These are phyloP conservation scores for Limonomyces culmigenus DNA, from an alignment of 1,284 basidiomycete genomes.

Conservation along the genomic window DNA sequence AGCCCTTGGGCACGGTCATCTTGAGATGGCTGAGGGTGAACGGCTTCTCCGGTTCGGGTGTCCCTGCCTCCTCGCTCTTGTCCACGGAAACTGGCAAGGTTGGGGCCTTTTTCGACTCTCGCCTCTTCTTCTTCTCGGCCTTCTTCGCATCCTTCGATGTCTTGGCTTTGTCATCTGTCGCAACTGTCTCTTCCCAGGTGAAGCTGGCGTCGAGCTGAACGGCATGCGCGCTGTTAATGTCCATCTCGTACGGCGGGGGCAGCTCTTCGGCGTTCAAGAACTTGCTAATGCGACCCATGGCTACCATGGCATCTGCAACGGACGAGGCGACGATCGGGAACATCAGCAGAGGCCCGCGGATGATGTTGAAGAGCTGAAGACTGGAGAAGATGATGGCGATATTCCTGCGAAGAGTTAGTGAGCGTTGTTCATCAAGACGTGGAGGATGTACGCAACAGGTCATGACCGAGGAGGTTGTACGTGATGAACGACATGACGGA, in stretches of 20 bases:
- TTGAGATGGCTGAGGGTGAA: conserved; percentile 37
- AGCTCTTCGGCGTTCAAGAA: conserved; percentile 46
- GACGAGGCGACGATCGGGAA: conserved; percentile 47
- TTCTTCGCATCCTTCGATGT: conserved; percentile 10
- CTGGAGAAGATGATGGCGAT: conserved; percentile 60
- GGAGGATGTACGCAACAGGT: too few relatives aligned
- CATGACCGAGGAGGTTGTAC: conserved; percentile 47
- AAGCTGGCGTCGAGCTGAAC: conserved; percentile 39
- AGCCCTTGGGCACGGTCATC: conserved; percentile 37
- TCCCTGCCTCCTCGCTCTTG: neutral
- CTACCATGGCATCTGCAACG: conserved; percentile 48
- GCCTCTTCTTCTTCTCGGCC: conserved; percentile 10
- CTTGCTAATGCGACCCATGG: conserved; percentile 30
- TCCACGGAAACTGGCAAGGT: too few relatives aligned
- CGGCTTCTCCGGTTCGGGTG: conserved; percentile 10
- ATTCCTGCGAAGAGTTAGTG: too few relatives aligned
- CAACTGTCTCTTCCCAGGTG: conserved; percentile 33
- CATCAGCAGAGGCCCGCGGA: conserved; percentile 55
- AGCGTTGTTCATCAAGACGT: too few relatives aligned
- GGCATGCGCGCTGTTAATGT: conserved; percentile 28
- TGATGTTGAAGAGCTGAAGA: conserved; percentile 60
- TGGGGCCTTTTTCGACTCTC: conserved; percentile 7
- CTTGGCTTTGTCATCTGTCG: conserved; percentile 10
- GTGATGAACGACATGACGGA: conserved; percentile 62
- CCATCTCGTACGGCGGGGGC: conserved; percentile 22